Percentiles rank a stretch among this genome's conserved stretches.
phyloP scores from a whole-genome alignment of 495 filamentous ascomycete species.

The Aspergillus carlsbadensis region DNA sequence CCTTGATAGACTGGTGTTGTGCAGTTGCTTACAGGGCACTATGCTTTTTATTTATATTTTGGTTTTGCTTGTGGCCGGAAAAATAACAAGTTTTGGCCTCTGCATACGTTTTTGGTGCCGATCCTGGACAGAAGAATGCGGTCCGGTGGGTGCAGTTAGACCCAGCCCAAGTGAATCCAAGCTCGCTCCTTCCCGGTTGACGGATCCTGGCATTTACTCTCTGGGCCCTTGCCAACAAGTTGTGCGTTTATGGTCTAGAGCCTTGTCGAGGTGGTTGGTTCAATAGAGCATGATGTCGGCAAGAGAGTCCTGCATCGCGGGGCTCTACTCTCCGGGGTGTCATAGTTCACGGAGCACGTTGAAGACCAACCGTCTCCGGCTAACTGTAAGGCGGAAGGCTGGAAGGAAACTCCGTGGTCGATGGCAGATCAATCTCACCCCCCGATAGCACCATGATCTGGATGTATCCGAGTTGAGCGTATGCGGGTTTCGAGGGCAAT shows the following conservation, averaged over 20 bases:
- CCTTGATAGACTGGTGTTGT: not conserved
- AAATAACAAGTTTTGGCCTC: not conserved
- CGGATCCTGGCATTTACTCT: not conserved
- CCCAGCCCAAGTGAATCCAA: not conserved
- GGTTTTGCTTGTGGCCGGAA: not conserved
- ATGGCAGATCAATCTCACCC: too few species aligned
- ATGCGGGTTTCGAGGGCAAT: too few species aligned
- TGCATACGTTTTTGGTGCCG: constrained; percentile 12
- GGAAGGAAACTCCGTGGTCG: too few species aligned
- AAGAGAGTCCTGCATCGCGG: not conserved
- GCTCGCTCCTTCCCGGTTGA: constrained; percentile 11
- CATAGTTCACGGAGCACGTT: not conserved
- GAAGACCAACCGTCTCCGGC: too few species aligned
- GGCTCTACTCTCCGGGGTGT: not conserved
- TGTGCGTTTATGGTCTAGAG: not conserved
- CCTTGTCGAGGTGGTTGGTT: not conserved
- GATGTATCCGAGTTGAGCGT: too few species aligned
- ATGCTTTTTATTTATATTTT: constrained; percentile 4
- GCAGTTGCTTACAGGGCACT: constrained; percentile 6
- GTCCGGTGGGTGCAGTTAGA: not conserved
- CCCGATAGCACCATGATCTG: too few species aligned
- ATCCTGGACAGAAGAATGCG: constrained; percentile 19
- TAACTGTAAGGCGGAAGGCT: too few species aligned
- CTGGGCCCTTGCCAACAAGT: constrained; percentile 14
- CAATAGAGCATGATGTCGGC: not conserved